Evolutionary conservation across 495 filamentous ascomycete species (phyloP), one percentile per base, ranked within the genome.

Genomic region (Talaromyces stipitatus): DNA sequence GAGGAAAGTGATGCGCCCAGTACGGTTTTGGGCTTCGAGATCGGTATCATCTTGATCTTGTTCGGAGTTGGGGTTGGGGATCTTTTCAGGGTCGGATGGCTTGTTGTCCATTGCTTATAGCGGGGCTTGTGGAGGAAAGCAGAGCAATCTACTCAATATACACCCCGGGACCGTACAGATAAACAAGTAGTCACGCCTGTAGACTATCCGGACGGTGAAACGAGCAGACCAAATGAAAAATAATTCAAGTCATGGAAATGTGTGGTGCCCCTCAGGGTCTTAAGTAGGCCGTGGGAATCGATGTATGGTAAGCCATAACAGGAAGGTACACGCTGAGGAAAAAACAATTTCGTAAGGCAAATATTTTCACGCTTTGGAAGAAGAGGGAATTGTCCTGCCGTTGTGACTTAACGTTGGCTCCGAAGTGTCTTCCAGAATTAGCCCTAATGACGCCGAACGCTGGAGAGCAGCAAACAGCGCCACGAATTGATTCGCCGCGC

Each of bases 1-100:
- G 1, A 50, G 22, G 16, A 60, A 57, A 29, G 63, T 47, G 12
- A 60, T 66, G 16, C 65, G 62, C 6, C 7, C 66, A 60, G 14
- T 16, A 30, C 24, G 27, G 12, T 28, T 28, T 18, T 45, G 38
- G 16, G 24, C 48, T 30, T 51, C 48, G 6, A 51, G 2, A 11
- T 51, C 48, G 26, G 38, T 18, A 0, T 8, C 8, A 29, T 43
- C 54, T 2, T 7, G 58, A 51, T 8, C 57, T 52, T 16, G 71
- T 65, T 28, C 69, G 58, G 12, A 1, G 5, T 51, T 18, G 2
- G 27, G n/a, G n/a, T n/a, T n/a, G n/a, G n/a, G n/a, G n/a, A n/a
- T n/a, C n/a, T 16, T 72, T 65, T 28, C 69, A 57, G 12, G 2
- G 5, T 51, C 27, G 2, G 27, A 51, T 18, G 48, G 48, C 27